Evolutionary conservation across 306 rosid genomes (phyloP).

Genomic region (Malus sylvestris): DNA sequence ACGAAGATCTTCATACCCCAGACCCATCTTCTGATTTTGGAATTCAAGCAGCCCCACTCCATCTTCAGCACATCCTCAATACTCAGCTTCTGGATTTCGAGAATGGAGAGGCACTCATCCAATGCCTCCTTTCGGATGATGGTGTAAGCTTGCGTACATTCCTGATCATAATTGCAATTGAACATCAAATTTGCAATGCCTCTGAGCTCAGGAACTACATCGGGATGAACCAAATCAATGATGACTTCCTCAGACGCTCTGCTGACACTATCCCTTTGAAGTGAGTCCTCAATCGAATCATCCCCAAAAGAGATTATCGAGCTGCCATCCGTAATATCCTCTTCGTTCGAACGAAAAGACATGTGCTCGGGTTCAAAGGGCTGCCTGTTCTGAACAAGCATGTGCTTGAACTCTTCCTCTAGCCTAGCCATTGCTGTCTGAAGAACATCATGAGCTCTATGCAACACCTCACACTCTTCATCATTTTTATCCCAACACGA

Average conservation of each 20-base stretch:
- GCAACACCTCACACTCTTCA: constrained; percentile 31
- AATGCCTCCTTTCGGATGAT: constrained; percentile 63
- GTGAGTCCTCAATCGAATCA: constrained; percentile 57
- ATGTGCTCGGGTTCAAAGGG: constrained; percentile 65
- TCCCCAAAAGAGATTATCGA: constrained; percentile 68
- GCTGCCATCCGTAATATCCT: constrained; percentile 48
- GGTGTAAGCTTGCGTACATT: constrained; percentile 68
- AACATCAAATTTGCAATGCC: constrained; percentile 62
- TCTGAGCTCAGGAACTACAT: constrained; percentile 57
- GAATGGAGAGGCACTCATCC: constrained; percentile 66
- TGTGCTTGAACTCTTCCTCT: constrained; percentile 68
- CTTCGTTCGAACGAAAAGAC: constrained; percentile 71
- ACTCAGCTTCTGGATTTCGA: constrained; percentile 78
- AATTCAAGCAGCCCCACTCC: constrained; percentile 69
- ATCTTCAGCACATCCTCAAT: constrained; percentile 76
- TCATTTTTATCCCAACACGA: constrained; percentile 44
- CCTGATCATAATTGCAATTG: constrained; percentile 59
- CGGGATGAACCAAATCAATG: constrained; percentile 60
- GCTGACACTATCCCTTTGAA: constrained; percentile 52
- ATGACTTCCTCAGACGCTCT: constrained; percentile 52
- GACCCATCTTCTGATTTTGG: constrained; percentile 75
- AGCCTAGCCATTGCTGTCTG: constrained; percentile 82
- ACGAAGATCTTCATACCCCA: constrained; percentile 81
- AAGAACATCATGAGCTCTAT: constrained; percentile 62
- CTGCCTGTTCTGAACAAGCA: constrained; percentile 66